phyloP scores from a whole-genome alignment of 768 basidiomycete genomes.

The Panellus pusillus region DNA sequence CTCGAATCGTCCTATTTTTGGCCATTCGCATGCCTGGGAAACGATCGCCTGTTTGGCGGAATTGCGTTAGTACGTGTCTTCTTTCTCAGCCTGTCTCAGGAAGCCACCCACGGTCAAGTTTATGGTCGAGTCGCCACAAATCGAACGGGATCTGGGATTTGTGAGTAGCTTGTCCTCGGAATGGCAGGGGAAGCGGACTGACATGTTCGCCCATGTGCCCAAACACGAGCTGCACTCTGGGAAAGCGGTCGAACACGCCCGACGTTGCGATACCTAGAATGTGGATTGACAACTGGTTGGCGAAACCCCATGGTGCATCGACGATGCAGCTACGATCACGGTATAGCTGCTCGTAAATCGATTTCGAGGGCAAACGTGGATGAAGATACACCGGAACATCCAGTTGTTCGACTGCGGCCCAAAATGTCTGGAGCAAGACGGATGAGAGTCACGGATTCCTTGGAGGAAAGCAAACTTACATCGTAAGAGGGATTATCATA shows the following conservation, averaged over 20 bases:
- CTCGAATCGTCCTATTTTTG: conserved; percentile 20
- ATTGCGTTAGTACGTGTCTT: neutral
- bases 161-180: too few relatives aligned
- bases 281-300: conserved; percentile 22
- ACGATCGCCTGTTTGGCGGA: conserved; percentile 13
- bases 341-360: conserved; percentile 15
- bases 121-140: conserved; percentile 23
- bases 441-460: neutral
- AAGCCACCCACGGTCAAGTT: conserved; percentile 15
- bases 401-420: conserved; percentile 37
- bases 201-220: conserved; percentile 23
- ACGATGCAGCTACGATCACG: conserved; percentile 16
- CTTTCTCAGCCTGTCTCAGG: neutral
- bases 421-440: conserved; percentile 25
- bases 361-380: conserved; percentile 25
- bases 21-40: conserved; percentile 22
- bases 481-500: conserved; percentile 20
- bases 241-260: conserved; percentile 22
- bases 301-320: conserved; percentile 20
- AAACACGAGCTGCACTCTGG: conserved; percentile 17
- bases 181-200: neutral
- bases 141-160: conserved; percentile 18
- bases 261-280: conserved; percentile 23
- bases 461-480: neutral
- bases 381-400: conserved; percentile 42